phyloP scores from a whole-genome alignment of 345 rosid species.

The Salix suchowensis region DNA sequence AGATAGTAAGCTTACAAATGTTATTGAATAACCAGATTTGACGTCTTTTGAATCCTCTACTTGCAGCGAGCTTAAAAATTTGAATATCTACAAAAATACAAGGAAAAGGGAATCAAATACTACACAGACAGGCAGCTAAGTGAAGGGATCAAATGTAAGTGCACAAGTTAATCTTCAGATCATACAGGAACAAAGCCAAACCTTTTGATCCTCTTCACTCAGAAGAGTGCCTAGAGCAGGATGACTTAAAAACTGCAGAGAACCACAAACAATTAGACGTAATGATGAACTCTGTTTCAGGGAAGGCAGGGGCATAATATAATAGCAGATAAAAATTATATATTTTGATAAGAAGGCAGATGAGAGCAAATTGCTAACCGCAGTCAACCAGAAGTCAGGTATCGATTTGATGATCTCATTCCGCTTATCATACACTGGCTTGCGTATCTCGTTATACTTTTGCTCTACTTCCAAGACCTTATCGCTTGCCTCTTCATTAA shows the following conservation, averaged over 20 bases:
- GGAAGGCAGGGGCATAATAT: background rate
- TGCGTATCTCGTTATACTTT: conserved; percentile 74
- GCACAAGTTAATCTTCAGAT: background rate
- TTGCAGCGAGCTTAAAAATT: conserved; percentile 60
- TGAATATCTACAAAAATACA: conserved; percentile 51
- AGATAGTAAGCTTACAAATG: conserved; percentile 58
- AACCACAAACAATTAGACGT: background rate
- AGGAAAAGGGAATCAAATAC: background rate
- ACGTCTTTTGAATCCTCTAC: conserved; percentile 90
- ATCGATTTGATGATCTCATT: conserved; percentile 65
- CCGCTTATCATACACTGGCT: conserved; percentile 81
- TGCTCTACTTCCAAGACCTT: conserved; percentile 90
- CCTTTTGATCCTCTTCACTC: conserved; percentile 92
- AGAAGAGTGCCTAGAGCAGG: conserved; percentile 78
- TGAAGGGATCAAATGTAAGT: background rate
- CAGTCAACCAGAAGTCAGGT: conserved; percentile 92
- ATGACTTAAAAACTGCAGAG: conserved; percentile 75
- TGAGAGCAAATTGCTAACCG: conserved; percentile 47
- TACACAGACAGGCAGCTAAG: background rate
- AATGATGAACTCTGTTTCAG: background rate
- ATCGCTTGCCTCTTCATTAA: conserved; percentile 90
- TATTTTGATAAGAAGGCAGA: background rate
- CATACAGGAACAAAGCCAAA: conserved; percentile 21
- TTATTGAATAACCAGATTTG: conserved; percentile 82
- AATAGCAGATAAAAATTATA: background rate